A percentile compares a stretch with the other conserved stretches of the same genome.
Conservation (phyloP, 345 rosid species). For the Eucalyptus paniculata region DNA sequence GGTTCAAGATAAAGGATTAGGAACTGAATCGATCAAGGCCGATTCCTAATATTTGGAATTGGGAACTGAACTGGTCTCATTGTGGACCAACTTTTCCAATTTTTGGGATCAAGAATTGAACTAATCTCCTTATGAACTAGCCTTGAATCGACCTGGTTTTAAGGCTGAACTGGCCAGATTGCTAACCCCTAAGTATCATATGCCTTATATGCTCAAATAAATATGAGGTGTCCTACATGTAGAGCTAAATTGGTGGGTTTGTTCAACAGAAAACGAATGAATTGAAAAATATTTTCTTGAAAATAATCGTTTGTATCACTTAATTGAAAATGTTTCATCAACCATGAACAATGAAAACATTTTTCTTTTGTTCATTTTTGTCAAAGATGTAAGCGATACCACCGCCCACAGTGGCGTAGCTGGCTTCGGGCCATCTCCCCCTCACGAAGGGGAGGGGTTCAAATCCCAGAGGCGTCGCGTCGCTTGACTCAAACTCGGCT, state of each 20-base stretch:
- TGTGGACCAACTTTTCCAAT: not conserved
- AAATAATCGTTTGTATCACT: not conserved
- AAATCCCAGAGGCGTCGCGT: fast-evolving
- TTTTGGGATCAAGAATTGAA: fast-evolving
- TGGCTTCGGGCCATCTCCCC: too few relatives aligned
- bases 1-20: not conserved
- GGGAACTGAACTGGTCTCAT: fast-evolving
- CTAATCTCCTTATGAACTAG: not conserved
- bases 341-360: not conserved
- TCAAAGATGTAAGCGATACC: too few relatives aligned
- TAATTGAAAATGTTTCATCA: too few relatives aligned
- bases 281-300: not conserved
- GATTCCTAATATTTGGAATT: not conserved
- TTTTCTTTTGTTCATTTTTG: not conserved
- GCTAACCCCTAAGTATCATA: not conserved
- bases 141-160: fast-evolving
- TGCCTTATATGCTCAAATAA: not conserved
- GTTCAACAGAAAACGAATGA: fast-evolving
- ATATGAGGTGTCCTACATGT: not conserved
- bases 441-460: fast-evolving
- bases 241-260: not conserved
- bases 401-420: fast-evolving
- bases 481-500: fast-evolving
- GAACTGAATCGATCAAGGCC: not conserved
- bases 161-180: fast-evolving